These are phyloP conservation scores for Camillea tinctor DNA, from an alignment of 2,329 filamentous ascomycete species.

Conservation along the genomic window DNA sequence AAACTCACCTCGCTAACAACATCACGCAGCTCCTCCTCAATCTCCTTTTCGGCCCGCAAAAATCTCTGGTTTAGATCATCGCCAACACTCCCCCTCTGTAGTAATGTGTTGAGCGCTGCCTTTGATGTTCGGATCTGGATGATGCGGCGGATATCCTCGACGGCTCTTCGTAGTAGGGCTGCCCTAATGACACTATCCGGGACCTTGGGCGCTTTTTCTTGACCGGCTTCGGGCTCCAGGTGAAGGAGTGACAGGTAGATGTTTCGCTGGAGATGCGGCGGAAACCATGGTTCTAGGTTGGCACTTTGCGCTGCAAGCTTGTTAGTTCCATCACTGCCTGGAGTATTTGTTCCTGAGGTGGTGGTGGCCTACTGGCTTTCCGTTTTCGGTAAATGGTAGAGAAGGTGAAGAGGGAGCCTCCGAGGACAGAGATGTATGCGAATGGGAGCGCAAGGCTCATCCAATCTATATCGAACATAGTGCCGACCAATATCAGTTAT, in stretches of 20 bases:
- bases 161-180: constrained; percentile 81
- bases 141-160: constrained; percentile 90
- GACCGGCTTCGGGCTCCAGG: constrained; percentile 60
- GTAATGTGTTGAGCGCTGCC: constrained; percentile 75
- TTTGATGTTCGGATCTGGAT: constrained; percentile 87
- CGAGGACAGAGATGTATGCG: constrained; percentile 83
- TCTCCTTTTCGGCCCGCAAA: constrained; percentile 89
- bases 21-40: constrained; percentile 92
- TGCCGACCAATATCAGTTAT: constrained; percentile 16
- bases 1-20: constrained; percentile 80
- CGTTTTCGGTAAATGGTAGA: constrained; percentile 90
- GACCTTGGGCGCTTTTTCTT: constrained; percentile 66
- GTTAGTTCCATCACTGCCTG: background rate
- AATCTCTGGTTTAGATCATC: constrained; percentile 97
- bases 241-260: constrained; percentile 92
- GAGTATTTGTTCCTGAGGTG: background rate
- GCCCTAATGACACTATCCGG: constrained; percentile 86
- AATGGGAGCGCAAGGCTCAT: constrained; percentile 81
- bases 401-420: constrained; percentile 87
- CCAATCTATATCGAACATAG: constrained; percentile 68
- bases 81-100: constrained; percentile 89
- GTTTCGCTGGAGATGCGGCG: constrained; percentile 84
- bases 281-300: constrained; percentile 92
- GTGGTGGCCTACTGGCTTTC: constrained; percentile 66
- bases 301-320: constrained; percentile 65